A percentile compares a stretch with the other conserved stretches of the same genome.
These are phyloP conservation scores for Tagetes erecta DNA, from an alignment of 129 eudicot species.

Conservation along the genomic window DNA sequence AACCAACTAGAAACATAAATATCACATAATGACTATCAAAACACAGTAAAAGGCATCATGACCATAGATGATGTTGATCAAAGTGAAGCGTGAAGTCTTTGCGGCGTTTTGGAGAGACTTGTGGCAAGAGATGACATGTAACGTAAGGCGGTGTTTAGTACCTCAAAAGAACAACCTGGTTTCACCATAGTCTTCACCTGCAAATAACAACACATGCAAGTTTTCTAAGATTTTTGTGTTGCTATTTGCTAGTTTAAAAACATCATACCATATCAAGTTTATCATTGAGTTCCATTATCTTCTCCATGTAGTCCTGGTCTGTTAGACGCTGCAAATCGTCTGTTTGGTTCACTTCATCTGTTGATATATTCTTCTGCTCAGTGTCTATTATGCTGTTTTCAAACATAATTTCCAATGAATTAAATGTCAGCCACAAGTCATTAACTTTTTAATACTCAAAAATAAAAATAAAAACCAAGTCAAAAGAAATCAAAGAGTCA, in stretches of 20 bases:
- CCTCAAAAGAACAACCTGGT: slow-evolving; percentile 59
- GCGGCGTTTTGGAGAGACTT: slow-evolving; percentile 39
- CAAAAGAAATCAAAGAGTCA: neutral
- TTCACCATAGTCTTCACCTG: slow-evolving; percentile 50
- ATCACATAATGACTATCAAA: neutral
- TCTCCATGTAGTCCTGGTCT: slow-evolving; percentile 32
- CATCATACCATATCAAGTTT: slow-evolving; percentile 38
- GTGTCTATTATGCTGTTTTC: slow-evolving; percentile 29
- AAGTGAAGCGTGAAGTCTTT: slow-evolving; percentile 42
- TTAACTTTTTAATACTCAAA: neutral
- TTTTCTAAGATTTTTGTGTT: neutral
- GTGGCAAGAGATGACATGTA: slow-evolving; percentile 41
- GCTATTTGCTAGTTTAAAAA: neutral
- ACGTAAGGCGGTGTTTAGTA: slow-evolving; percentile 46
- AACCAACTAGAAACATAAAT: neutral
- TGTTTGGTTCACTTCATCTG: slow-evolving; percentile 4
- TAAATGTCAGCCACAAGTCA: slow-evolving; percentile 6
- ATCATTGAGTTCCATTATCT: slow-evolving; percentile 35
- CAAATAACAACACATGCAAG: neutral
- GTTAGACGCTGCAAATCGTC: slow-evolving; percentile 13
- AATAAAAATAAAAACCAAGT: neutral
- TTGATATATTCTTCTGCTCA: slow-evolving; percentile 23
- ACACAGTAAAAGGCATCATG: neutral
- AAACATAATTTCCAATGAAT: slow-evolving; percentile 8
- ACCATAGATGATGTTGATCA: slow-evolving; percentile 19